Evolutionary conservation across 2,329 filamentous ascomycete genomes (phyloP).

Genomic region (Nemania sp.): DNA sequence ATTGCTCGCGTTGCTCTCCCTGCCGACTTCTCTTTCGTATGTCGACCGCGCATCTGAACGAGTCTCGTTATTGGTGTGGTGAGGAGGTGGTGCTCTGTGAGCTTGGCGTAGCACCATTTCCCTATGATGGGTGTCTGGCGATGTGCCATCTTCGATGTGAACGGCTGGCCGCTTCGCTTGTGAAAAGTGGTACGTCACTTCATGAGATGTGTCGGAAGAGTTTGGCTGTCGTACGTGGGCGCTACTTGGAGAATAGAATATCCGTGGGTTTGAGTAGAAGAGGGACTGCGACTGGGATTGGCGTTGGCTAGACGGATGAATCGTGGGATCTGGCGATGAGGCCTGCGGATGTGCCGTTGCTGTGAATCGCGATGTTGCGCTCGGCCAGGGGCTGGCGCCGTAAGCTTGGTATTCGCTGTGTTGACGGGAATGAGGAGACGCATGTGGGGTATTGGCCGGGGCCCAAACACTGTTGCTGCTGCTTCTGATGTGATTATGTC

Average conservation of each 20-base stretch:
- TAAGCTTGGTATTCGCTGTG: conserved; percentile 31
- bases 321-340: conserved; percentile 1
- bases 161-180: conserved; percentile 38
- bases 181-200: not conserved
- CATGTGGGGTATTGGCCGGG: conserved; percentile 33
- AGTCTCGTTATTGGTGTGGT: conserved; percentile 1
- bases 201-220: conserved; percentile 6
- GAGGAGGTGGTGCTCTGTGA: not conserved
- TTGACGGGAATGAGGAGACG: conserved; percentile 18
- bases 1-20: not conserved
- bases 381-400: conserved; percentile 48
- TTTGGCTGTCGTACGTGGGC: conserved; percentile 7
- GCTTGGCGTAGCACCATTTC: no score
- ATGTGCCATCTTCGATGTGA: conserved; percentile 28
- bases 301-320: conserved; percentile 13
- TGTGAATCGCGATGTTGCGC: conserved; percentile 49
- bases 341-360: conserved; percentile 29
- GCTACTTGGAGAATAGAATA: not conserved
- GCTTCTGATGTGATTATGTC: conserved; percentile 20
- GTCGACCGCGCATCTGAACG: not conserved
- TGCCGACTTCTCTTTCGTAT: conserved; percentile 26
- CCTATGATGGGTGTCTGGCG: not conserved
- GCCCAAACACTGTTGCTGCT: conserved; percentile 37
- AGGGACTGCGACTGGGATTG: conserved; percentile 7
- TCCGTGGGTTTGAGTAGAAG: conserved; percentile 2